phyloP scores from a whole-genome alignment of 306 rosid species.

The Neltuma alba region DNA sequence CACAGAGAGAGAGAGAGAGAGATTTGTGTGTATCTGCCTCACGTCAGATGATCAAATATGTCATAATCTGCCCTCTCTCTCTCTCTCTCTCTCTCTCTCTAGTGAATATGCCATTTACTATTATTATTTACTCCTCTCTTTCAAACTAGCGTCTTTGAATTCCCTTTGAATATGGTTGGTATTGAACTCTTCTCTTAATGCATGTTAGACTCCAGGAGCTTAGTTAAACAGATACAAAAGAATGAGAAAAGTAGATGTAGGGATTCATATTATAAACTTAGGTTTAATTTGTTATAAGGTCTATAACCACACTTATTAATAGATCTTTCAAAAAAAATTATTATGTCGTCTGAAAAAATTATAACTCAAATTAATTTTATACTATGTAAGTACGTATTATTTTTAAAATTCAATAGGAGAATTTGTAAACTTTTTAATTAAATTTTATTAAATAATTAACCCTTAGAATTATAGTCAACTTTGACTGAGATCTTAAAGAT shows the following conservation, averaged over 20 bases:
- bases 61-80: not conserved
- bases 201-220: not conserved
- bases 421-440: not conserved
- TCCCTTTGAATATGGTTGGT: not conserved
- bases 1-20: slow-evolving; percentile 27
- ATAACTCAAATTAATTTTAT: too few species aligned
- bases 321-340: not conserved
- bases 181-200: not conserved
- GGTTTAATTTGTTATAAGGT: not conserved
- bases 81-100: not conserved
- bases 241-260: not conserved
- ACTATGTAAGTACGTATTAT: too few species aligned
- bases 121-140: not conserved
- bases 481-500: not conserved
- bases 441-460: too few species aligned
- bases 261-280: not conserved
- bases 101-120: not conserved
- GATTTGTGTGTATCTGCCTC: slow-evolving; percentile 10
- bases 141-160: not conserved
- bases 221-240: not conserved
- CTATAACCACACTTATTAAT: not conserved
- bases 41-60: slow-evolving; percentile 27
- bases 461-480: not conserved
- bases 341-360: too few species aligned
- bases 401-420: too few species aligned